Evolutionary conservation across 2,329 filamentous ascomycete genomes (phyloP).

Genomic region (Penicillium sp.): DNA sequence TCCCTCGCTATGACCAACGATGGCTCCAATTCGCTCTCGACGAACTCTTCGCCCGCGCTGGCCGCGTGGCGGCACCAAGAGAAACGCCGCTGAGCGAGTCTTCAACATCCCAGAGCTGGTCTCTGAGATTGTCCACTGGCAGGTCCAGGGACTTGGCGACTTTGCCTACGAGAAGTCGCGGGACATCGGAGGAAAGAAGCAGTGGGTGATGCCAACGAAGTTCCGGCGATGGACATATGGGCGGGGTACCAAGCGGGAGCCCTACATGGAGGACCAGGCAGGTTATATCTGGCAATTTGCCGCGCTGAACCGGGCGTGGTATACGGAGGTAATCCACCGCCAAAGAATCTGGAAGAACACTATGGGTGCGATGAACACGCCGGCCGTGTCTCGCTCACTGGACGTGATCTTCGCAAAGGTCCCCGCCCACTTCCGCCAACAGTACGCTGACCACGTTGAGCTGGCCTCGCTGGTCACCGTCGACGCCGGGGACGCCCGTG

Average conservation of each 20-base stretch:
- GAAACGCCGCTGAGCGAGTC: background rate
- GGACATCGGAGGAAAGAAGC: background rate
- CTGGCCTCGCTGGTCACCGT: background rate
- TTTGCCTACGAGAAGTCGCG: background rate
- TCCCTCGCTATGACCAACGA: background rate
- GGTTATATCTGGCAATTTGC: background rate
- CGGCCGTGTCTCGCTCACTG: background rate
- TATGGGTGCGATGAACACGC: background rate
- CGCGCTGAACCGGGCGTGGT: background rate
- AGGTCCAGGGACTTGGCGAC: background rate
- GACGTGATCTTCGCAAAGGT: background rate
- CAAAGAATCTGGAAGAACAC: background rate
- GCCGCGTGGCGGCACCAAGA: background rate
- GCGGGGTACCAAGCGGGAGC: background rate
- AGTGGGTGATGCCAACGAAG: background rate
- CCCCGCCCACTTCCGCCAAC: background rate
- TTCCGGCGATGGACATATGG: background rate
- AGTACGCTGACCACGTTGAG: background rate
- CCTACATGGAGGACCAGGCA: background rate
- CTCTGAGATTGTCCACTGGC: background rate
- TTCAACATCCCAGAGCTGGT: background rate
- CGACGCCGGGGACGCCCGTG: background rate
- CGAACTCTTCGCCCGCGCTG: background rate
- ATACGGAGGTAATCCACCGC: background rate
- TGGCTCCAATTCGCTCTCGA: background rate